Conservation (phyloP, 2,329 filamentous ascomycete species). For the Cercospora zeae-maydis region DNA sequence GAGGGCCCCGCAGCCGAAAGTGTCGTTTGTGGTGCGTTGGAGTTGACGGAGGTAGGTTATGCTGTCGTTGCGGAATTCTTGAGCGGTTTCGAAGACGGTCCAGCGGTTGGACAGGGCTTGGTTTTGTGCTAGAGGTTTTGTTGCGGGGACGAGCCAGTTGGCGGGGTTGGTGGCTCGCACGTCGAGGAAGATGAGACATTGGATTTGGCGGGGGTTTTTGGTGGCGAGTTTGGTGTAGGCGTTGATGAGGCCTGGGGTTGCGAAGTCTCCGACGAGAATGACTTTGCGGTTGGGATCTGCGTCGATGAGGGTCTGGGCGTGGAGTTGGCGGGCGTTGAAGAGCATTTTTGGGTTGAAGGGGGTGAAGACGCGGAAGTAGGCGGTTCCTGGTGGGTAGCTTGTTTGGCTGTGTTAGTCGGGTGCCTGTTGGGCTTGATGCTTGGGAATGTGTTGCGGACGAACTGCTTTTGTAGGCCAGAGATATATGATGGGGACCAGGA, state of each 20-base stretch:
- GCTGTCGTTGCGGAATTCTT: background rate
- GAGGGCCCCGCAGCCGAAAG: background rate
- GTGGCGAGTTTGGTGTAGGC: slow-evolving; percentile 21
- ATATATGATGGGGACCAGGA: slow-evolving; percentile 17
- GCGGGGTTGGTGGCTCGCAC: slow-evolving; percentile 23
- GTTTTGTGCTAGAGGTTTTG: background rate
- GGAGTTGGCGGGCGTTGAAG: slow-evolving; percentile 15
- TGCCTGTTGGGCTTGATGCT: background rate
- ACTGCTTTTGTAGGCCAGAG: background rate
- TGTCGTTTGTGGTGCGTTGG: background rate
- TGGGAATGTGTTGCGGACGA: background rate
- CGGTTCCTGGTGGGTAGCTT: slow-evolving; percentile 26
- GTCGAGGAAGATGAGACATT: slow-evolving; percentile 30
- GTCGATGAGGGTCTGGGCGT: slow-evolving; percentile 22
- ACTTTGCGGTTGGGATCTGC: slow-evolving; percentile 26
- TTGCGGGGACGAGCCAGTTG: slow-evolving; percentile 20
- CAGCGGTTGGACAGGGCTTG: background rate
- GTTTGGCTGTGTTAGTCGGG: background rate
- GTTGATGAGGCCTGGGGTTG: slow-evolving; percentile 19
- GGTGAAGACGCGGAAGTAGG: slow-evolving; percentile 26
- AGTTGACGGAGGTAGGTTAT: background rate
- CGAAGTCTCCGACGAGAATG: slow-evolving; percentile 29
- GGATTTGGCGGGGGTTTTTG: slow-evolving; percentile 20
- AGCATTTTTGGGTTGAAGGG: slow-evolving; percentile 15
- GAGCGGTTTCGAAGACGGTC: slow-evolving; percentile 2